phyloP scores from a whole-genome alignment of 2,329 filamentous ascomycete species.

The Eurotiales sp. region DNA sequence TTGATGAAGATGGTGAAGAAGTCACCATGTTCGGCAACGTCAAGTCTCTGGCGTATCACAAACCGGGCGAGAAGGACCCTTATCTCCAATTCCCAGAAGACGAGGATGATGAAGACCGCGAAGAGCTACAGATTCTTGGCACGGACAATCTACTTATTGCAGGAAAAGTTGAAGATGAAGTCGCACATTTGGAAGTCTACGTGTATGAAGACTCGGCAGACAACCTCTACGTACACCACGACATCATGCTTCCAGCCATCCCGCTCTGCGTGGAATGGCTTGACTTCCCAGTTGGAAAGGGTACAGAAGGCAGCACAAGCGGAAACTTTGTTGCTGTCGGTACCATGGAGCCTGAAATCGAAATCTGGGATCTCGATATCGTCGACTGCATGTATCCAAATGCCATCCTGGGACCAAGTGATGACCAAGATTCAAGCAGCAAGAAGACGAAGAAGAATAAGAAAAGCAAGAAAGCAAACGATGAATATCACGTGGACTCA shows the following conservation, averaged over 20 bases:
- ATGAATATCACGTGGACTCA: slow-evolving; percentile 89
- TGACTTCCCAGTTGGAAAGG: slow-evolving; percentile 80
- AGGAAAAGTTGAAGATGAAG: slow-evolving; percentile 92
- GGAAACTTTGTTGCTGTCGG: slow-evolving; percentile 94
- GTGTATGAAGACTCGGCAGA: slow-evolving; percentile 94
- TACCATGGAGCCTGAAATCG: slow-evolving; percentile 97
- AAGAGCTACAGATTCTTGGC: slow-evolving; percentile 87
- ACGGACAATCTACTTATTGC: slow-evolving; percentile 91
- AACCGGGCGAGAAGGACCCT: slow-evolving; percentile 89
- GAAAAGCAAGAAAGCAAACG: slow-evolving; percentile 68
- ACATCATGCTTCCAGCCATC: slow-evolving; percentile 97
- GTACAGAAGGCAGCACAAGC: slow-evolving; percentile 58
- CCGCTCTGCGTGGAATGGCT: slow-evolving; percentile 95
- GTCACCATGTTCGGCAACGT: slow-evolving; percentile 95
- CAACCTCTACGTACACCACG: slow-evolving; percentile 98
- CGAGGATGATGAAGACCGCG: slow-evolving; percentile 81
- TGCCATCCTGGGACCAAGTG: slow-evolving; percentile 77
- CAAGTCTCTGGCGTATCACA: slow-evolving; percentile 89
- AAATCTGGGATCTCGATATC: slow-evolving; percentile 95
- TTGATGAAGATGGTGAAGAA: slow-evolving; percentile 62
- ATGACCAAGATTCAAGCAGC: slow-evolving; percentile 51
- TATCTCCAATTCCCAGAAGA: slow-evolving; percentile 86
- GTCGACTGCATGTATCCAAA: slow-evolving; percentile 98
- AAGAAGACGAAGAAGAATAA: slow-evolving; percentile 91
- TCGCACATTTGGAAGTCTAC: slow-evolving; percentile 93